Conservation (phyloP, 805 yeast species). For the Ogataea populi-albae region DNA sequence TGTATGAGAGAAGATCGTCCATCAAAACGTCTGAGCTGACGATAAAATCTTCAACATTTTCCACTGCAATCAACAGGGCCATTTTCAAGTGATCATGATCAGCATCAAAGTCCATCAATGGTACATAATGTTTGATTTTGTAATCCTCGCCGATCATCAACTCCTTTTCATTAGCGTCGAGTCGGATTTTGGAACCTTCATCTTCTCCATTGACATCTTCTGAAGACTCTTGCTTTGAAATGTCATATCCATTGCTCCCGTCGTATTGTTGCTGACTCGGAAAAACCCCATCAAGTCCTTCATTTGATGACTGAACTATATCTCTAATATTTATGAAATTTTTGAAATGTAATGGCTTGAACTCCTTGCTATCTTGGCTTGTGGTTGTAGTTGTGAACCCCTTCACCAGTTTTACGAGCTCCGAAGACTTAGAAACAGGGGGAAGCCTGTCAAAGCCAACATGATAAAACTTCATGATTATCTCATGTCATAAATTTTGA, state of each 20-base stretch:
- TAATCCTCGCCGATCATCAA: constrained; percentile 2
- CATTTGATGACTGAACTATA: constrained; percentile 8
- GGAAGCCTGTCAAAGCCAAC: constrained; percentile 17
- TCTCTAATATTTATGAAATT: constrained; percentile 15
- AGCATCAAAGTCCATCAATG: constrained; percentile 7
- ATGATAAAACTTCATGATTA: constrained; percentile 10
- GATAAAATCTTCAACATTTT: constrained; percentile 19
- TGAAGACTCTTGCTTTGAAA: neutral
- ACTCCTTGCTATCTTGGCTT: constrained; percentile 1
- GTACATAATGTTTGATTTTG: constrained; percentile 10
- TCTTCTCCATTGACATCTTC: neutral
- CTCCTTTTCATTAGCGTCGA: neutral
- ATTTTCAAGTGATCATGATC: constrained; percentile 2
- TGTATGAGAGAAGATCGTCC: constrained; percentile 21
- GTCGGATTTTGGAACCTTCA: neutral
- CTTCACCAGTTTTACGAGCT: constrained; percentile 3
- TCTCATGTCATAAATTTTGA: neutral
- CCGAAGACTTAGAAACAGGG: constrained; percentile 6
- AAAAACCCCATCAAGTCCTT: constrained; percentile 2
- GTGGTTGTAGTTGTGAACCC: constrained; percentile 1
- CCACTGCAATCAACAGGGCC: constrained; percentile 16
- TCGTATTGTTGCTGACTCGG: neutral
- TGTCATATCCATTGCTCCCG: neutral
- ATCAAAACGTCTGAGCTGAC: constrained; percentile 13
- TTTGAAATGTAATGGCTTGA: constrained; percentile 10